These are phyloP conservation scores for Gigaspora rosea DNA, from an alignment of 192 early-diverging fungal species.

Conservation along the genomic window DNA sequence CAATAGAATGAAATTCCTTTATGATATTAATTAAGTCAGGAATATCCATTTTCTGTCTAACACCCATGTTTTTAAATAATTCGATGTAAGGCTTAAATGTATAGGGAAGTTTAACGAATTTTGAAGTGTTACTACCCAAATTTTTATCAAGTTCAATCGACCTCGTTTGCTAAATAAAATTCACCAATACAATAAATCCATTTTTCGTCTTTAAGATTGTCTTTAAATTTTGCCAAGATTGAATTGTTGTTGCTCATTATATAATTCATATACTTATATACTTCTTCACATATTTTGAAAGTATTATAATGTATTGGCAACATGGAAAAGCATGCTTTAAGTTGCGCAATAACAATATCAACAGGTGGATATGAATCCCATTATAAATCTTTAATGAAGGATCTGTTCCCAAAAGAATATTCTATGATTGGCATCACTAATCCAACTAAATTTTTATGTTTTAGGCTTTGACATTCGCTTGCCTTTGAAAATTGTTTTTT, in stretches of 20 bases:
- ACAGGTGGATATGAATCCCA: background rate
- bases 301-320: background rate
- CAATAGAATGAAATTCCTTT: background rate
- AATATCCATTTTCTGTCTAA: background rate
- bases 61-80: conserved; percentile 1
- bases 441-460: conserved; percentile 1
- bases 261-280: conserved; percentile 9
- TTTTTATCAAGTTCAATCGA: background rate
- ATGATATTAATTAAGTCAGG: background rate
- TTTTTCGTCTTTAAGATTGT: background rate
- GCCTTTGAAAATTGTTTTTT: background rate
- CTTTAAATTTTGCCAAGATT: background rate
- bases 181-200: background rate
- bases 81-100: background rate
- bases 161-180: background rate
- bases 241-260: background rate
- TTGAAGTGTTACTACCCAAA: background rate
- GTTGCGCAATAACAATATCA: background rate
- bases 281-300: background rate
- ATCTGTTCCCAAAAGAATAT: background rate
- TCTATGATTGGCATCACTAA: background rate
- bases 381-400: background rate
- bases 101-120: background rate
- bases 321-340: background rate
- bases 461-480: background rate